These are phyloP conservation scores for Aspergillus felis DNA, from an alignment of 2,329 filamentous ascomycete genomes.

Conservation along the genomic window DNA sequence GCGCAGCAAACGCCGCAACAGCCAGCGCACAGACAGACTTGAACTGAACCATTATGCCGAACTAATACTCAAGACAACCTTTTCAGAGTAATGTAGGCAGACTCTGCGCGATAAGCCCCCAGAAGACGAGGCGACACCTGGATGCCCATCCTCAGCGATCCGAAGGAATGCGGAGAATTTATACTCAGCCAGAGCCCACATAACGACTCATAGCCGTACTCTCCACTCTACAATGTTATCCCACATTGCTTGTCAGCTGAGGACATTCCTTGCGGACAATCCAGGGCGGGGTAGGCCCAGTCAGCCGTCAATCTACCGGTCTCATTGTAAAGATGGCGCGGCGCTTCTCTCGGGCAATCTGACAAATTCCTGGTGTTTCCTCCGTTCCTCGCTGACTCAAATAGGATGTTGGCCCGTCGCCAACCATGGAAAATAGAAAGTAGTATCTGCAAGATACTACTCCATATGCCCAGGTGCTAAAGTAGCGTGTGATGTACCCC, in stretches of 20 bases:
- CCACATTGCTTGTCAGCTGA: background rate
- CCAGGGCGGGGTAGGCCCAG: background rate
- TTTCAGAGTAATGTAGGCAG: background rate
- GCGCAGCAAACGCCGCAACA: slow-evolving; percentile 10
- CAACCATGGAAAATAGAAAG: background rate
- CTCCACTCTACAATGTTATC: background rate
- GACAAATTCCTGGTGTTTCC: background rate
- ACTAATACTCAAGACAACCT: background rate
- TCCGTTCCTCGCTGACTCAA: background rate
- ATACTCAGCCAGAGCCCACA: background rate
- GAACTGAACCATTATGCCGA: background rate
- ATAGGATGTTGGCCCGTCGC: background rate
- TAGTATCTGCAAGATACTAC: background rate
- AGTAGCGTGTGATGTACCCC: background rate
- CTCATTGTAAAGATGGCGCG: background rate
- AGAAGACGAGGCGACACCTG: background rate
- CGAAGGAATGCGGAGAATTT: background rate
- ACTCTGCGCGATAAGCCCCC: background rate
- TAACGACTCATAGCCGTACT: background rate
- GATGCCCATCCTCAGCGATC: background rate
- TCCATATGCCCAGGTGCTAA: background rate
- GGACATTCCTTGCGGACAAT: background rate
- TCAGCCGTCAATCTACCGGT: background rate
- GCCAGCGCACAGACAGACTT: slow-evolving; percentile 1
- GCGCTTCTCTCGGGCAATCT: background rate